phyloP scores from a whole-genome alignment of 441 rosid species.

The Euphorbia celastroides region DNA sequence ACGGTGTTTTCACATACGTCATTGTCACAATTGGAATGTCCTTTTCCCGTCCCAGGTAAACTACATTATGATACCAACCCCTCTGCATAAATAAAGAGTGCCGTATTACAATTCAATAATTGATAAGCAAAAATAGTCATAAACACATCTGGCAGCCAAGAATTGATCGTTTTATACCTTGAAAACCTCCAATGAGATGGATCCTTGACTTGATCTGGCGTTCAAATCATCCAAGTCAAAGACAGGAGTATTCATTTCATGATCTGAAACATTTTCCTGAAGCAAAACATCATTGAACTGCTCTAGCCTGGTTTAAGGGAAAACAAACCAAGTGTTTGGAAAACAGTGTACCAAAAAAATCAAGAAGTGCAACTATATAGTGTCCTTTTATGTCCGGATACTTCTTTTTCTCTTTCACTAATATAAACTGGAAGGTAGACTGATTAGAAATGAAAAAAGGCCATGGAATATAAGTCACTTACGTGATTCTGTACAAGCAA shows the following conservation, averaged over 20 bases:
- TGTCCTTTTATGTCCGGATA: background rate
- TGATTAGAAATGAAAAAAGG: slow-evolving; percentile 8
- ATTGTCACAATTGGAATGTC: slow-evolving; percentile 68
- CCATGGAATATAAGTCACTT: slow-evolving; percentile 28
- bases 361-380: background rate
- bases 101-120: background rate
- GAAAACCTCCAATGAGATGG: slow-evolving; percentile 47
- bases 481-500: slow-evolving; percentile 84
- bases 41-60: slow-evolving; percentile 61
- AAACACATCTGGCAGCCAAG: background rate
- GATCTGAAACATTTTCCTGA: slow-evolving; percentile 53
- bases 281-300: slow-evolving; percentile 88
- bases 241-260: slow-evolving; percentile 37
- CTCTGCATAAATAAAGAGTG: slow-evolving; percentile 33
- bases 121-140: background rate
- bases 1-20: slow-evolving; percentile 44
- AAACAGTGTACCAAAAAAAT: background rate
- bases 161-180: slow-evolving; percentile 38
- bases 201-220: slow-evolving; percentile 33
- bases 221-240: slow-evolving; percentile 49
- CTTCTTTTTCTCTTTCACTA: background rate
- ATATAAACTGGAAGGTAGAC: slow-evolving; percentile 1
- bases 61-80: slow-evolving; percentile 67
- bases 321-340: background rate
- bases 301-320: slow-evolving; percentile 57